Conservation (phyloP, 2,329 filamentous ascomycete species). For the Trichoderma cornu-damae region DNA sequence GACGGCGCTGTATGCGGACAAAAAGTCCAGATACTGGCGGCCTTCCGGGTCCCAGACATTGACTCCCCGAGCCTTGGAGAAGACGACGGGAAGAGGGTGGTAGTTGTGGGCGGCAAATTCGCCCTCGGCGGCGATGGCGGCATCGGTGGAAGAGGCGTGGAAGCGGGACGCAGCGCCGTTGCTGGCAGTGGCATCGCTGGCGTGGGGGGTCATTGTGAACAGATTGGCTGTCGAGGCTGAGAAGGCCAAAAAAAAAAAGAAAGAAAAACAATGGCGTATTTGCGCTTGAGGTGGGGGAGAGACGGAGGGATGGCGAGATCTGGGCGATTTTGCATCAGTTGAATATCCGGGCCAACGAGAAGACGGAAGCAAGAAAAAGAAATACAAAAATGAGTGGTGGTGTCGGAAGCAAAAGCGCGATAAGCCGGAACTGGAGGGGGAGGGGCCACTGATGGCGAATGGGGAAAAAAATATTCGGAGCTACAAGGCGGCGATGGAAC, state of each 20-base stretch:
- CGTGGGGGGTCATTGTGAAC: slow-evolving; percentile 54
- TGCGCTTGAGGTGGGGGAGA: background rate
- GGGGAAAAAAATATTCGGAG: background rate
- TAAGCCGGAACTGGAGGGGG: slow-evolving; percentile 6
- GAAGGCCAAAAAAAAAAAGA: too few species aligned
- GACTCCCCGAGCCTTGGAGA: slow-evolving; percentile 76
- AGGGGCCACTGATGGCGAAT: slow-evolving; percentile 8
- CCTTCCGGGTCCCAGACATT: slow-evolving; percentile 97
- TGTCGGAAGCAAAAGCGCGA: background rate
- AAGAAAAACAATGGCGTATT: background rate
- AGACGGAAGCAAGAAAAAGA: background rate
- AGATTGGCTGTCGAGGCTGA: background rate
- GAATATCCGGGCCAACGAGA: background rate
- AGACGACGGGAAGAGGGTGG: slow-evolving; percentile 92
- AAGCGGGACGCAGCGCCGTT: slow-evolving; percentile 39
- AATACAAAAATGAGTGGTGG: too few species aligned
- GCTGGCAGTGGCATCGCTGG: slow-evolving; percentile 37
- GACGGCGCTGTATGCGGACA: slow-evolving; percentile 95
- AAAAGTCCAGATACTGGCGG: slow-evolving; percentile 92
- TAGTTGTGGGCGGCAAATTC: slow-evolving; percentile 96
- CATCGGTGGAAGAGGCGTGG: slow-evolving; percentile 73
- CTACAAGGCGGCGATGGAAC: background rate
- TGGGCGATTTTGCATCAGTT: background rate
- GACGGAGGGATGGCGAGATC: too few species aligned
- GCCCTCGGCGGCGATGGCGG: slow-evolving; percentile 75